Conservation (phyloP, 768 basidiomycete genomes). For the Pisolithus sp. region DNA sequence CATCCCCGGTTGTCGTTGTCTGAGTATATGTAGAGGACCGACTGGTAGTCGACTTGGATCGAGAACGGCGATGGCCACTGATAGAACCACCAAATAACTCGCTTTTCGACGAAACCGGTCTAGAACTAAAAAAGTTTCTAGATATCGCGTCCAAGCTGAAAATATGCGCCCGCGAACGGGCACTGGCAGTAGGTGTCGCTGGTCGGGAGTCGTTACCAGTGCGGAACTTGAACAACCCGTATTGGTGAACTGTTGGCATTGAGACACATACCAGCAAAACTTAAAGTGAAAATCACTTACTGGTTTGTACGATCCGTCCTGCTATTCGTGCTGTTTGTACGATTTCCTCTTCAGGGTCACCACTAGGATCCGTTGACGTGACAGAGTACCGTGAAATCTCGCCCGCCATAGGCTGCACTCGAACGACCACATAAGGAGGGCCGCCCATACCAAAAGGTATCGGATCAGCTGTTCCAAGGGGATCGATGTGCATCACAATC, state of each 20-base stretch:
- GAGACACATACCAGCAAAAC: neutral
- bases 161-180: slow-evolving; percentile 71
- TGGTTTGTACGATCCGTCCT: slow-evolving; percentile 71
- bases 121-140: slow-evolving; percentile 75
- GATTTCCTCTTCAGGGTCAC: slow-evolving; percentile 77
- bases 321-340: slow-evolving; percentile 72
- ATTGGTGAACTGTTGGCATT: slow-evolving; percentile 64
- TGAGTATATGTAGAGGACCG: slow-evolving; percentile 70
- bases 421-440: slow-evolving; percentile 73
- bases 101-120: slow-evolving; percentile 59
- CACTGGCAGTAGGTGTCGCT: slow-evolving; percentile 73
- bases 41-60: slow-evolving; percentile 56
- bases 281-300: slow-evolving; percentile 42
- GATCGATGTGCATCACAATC: slow-evolving; percentile 82
- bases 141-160: slow-evolving; percentile 89
- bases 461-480: slow-evolving; percentile 64
- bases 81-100: slow-evolving; percentile 75
- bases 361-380: slow-evolving; percentile 64
- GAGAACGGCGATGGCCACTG: slow-evolving; percentile 55
- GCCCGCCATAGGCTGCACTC: slow-evolving; percentile 78
- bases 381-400: slow-evolving; percentile 77
- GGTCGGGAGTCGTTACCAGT: slow-evolving; percentile 76
- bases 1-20: slow-evolving; percentile 61
- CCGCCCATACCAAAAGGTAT: slow-evolving; percentile 66
- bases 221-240: slow-evolving; percentile 81